Evolutionary conservation across 2,329 filamentous ascomycete genomes (phyloP).

Genomic region (Fusarium domesticum): DNA sequence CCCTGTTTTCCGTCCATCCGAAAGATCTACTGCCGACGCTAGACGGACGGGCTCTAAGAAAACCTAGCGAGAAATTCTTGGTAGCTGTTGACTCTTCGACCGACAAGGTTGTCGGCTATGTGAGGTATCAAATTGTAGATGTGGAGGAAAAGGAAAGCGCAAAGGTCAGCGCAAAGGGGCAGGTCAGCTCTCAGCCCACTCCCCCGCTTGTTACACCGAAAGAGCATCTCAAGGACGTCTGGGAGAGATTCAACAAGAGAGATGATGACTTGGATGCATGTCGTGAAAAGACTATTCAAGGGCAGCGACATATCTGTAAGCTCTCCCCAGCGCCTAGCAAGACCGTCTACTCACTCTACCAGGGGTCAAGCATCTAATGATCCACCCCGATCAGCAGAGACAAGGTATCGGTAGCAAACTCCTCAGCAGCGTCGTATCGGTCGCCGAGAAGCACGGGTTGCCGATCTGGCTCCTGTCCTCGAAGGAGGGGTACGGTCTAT

Average conservation of each 20-base stretch:
- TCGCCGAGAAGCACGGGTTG: constrained; percentile 13
- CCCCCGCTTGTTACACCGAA: constrained; percentile 11
- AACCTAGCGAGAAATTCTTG: constrained; percentile 12
- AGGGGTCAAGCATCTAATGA: constrained; percentile 26
- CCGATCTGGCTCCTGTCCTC: constrained; percentile 19
- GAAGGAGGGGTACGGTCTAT: constrained; percentile 15
- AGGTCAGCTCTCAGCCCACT: neutral
- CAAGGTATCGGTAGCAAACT: constrained; percentile 20
- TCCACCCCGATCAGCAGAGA: constrained; percentile 22
- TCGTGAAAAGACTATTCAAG: constrained; percentile 15
- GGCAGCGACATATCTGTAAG: constrained; percentile 17
- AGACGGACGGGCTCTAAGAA: constrained; percentile 13
- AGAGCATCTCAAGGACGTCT: constrained; percentile 19
- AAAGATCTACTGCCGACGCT: constrained; percentile 15
- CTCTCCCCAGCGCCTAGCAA: neutral
- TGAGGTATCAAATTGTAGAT: constrained; percentile 12
- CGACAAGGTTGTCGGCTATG: constrained; percentile 16
- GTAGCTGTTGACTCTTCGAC: constrained; percentile 16
- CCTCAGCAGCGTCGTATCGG: constrained; percentile 11
- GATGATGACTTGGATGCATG: constrained; percentile 17
- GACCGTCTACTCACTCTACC: neutral
- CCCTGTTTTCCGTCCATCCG: constrained; percentile 20
- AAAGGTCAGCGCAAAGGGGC: neutral
- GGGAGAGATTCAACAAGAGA: constrained; percentile 17
- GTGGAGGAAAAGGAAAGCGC: neutral